phyloP scores from a whole-genome alignment of 257 asterid species.

The Fraxinus excelsior region DNA sequence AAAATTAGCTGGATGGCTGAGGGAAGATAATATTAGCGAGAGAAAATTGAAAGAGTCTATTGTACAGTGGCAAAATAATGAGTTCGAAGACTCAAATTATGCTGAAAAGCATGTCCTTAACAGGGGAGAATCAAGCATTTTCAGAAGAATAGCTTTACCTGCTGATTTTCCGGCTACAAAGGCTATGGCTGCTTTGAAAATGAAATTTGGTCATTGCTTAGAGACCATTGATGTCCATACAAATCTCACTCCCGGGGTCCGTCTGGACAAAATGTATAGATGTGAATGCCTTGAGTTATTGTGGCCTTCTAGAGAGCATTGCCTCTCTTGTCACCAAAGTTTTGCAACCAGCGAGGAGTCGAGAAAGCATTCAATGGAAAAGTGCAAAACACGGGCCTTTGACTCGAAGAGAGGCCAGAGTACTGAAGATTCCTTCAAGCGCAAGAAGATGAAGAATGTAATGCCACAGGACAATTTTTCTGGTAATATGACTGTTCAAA shows the following conservation, averaged over 20 bases:
- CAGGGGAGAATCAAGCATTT: slow-evolving; percentile 30
- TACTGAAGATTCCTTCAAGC: slow-evolving; percentile 47
- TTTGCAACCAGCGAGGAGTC: slow-evolving; percentile 58
- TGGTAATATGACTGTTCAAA: slow-evolving; percentile 29
- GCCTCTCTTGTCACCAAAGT: slow-evolving; percentile 70
- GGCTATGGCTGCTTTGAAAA: slow-evolving; percentile 62
- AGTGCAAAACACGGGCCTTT: slow-evolving; percentile 47
- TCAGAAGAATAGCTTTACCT: slow-evolving; percentile 23
- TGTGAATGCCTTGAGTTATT: slow-evolving; percentile 82
- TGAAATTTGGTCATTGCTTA: slow-evolving; percentile 47
- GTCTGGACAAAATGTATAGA: slow-evolving; percentile 47
- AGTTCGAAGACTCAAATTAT: slow-evolving; percentile 42
- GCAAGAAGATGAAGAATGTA: slow-evolving; percentile 45
- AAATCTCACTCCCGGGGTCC: slow-evolving; percentile 34
- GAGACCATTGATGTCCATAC: slow-evolving; percentile 33
- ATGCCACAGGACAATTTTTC: slow-evolving; percentile 42
- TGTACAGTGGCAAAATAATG: slow-evolving; percentile 54
- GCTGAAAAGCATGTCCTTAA: slow-evolving; percentile 42
- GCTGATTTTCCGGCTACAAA: slow-evolving; percentile 40
- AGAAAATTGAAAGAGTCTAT: slow-evolving; percentile 79
- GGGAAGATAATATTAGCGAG: slow-evolving; percentile 65
- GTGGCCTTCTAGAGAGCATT: slow-evolving; percentile 72
- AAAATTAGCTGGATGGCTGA: slow-evolving; percentile 75
- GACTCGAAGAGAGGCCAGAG: slow-evolving; percentile 41
- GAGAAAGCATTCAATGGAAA: slow-evolving; percentile 51